phyloP scores from a whole-genome alignment of 495 filamentous ascomycete genomes.

The Hypomontagnella submonticulosa region DNA sequence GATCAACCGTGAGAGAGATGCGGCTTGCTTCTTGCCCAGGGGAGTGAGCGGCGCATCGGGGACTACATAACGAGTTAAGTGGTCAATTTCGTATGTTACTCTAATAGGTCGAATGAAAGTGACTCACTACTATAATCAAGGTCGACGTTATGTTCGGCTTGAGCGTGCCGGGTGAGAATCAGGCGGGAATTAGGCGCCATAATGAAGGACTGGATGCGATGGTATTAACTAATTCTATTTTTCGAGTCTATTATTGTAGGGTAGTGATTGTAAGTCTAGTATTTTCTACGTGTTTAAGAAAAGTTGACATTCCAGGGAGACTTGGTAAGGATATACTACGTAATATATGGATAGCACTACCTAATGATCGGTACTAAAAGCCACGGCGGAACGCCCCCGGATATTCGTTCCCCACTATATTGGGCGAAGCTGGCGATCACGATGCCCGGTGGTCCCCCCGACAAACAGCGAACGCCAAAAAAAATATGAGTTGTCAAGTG shows the following conservation, averaged over 20 bases:
- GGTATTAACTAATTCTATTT: conserved; percentile 2
- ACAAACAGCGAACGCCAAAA: conserved; percentile 18
- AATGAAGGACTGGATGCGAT: background rate
- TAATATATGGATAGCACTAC: conserved; percentile 2
- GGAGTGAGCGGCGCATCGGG: conserved; percentile 40
- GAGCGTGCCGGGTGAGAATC: conserved; percentile 67
- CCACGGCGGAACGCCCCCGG: conserved; percentile 25
- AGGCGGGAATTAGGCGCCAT: conserved; percentile 64
- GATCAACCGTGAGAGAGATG: conserved; percentile 25
- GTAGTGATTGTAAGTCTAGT: background rate
- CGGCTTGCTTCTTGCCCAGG: conserved; percentile 37
- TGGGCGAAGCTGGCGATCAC: conserved; percentile 6
- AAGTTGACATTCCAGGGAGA: background rate
- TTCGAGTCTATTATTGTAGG: conserved; percentile 3
- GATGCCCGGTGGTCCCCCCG: conserved; percentile 20
- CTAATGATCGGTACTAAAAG: conserved; percentile 20
- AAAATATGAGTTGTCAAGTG: background rate
- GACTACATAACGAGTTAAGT: conserved; percentile 6
- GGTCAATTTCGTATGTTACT: background rate
- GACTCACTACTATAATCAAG: conserved; percentile 45
- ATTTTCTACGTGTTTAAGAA: background rate
- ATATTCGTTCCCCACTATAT: conserved; percentile 14
- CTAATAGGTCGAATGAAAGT: background rate
- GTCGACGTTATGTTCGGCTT: conserved; percentile 65
- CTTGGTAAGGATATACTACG: background rate